Evolutionary conservation across 257 asterid species (phyloP), one percentile per base, ranked within the genome.

Genomic region (Solanum tarijense): DNA sequence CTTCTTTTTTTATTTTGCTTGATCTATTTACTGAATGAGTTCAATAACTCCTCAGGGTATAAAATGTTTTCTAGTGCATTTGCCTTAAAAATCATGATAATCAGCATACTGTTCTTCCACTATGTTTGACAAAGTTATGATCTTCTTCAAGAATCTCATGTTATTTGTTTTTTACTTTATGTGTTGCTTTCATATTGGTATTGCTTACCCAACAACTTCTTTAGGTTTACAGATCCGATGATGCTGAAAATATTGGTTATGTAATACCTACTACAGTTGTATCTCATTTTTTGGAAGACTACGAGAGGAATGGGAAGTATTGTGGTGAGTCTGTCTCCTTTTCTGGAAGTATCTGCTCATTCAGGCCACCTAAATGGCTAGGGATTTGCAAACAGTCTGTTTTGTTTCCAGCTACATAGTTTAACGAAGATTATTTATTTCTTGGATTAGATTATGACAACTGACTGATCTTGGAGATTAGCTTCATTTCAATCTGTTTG

Each of bases 191-290:
- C 55, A 62, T 60, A 89, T 76, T 75, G 43, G 83, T 81, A 65
- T 82, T 89, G 85, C 92, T 95, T 85, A 91, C 89, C 88, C 86
- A 85, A 91, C 90, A 90, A 89, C 89, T 90, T 88, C 76, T 90
- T 91, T 95, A 97, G 98, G 98, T 96, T 88, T 96, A 92, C 98
- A 97, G 99, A 92, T 97, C 99, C 88, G 98, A 95, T 88, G 98
- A 95, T 34, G 98, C 91, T 86, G 98, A 97, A 89, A 96, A 97
- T 93, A 97, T 97, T 86, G 99, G 99, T 41, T 97, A 97, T 78
- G 98, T 97, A 87, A 97, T 96, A 90, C 99, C 99, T 58, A 91
- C 98, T 39, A 95, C 95, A 14, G 98, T 97, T 88, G 98, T 96
- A 66, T 94, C 98, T 88, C 99, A 96, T 95, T 96, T 96, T 92